Evolutionary conservation across 1,284 basidiomycete species (phyloP).

Genomic region (Microbotryomycetes sp.): DNA sequence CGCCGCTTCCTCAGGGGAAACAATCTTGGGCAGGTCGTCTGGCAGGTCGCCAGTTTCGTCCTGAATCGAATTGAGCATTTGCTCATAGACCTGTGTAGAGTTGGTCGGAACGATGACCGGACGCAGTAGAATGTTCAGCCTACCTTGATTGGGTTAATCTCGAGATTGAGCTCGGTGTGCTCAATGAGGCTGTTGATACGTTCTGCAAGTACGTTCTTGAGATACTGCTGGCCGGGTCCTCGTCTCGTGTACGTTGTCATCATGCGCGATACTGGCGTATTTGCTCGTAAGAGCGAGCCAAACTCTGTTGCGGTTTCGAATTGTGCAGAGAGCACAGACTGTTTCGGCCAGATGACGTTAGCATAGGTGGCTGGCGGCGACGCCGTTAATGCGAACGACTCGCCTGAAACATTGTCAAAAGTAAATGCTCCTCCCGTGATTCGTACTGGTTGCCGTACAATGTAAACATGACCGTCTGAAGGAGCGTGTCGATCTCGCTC

Average conservation of each 20-base stretch:
- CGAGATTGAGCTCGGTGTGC: constrained; percentile 95
- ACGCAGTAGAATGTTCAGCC: constrained; percentile 12
- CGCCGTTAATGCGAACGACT: constrained; percentile 24
- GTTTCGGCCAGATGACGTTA: constrained; percentile 32
- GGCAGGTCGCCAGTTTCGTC: constrained; percentile 89
- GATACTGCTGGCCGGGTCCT: constrained; percentile 93
- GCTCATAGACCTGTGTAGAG: constrained; percentile 83
- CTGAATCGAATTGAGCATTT: constrained; percentile 97
- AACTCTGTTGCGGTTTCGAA: constrained; percentile 98
- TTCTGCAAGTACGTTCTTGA: constrained; percentile 92
- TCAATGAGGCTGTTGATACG: constrained; percentile 97
- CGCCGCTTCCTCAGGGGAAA: constrained; percentile 85
- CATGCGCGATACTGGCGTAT: constrained; percentile 98
- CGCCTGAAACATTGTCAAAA: constrained; percentile 91
- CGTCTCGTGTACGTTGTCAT: constrained; percentile 99
- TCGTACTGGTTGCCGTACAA: constrained; percentile 99
- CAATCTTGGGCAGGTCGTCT: constrained; percentile 79
- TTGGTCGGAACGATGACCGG: not conserved
- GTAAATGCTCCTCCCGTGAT: constrained; percentile 92
- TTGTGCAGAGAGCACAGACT: constrained; percentile 94
- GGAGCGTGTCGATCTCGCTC: constrained; percentile 93
- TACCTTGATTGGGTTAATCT: constrained; percentile 97
- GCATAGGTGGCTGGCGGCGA: not conserved
- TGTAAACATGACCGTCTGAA: constrained; percentile 99
- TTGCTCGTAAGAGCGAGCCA: constrained; percentile 89